Evolutionary conservation across 371 early-diverging fungal species (phyloP), one percentile per base, ranked within the genome.

Genomic region (Blakeslea trispora): DNA sequence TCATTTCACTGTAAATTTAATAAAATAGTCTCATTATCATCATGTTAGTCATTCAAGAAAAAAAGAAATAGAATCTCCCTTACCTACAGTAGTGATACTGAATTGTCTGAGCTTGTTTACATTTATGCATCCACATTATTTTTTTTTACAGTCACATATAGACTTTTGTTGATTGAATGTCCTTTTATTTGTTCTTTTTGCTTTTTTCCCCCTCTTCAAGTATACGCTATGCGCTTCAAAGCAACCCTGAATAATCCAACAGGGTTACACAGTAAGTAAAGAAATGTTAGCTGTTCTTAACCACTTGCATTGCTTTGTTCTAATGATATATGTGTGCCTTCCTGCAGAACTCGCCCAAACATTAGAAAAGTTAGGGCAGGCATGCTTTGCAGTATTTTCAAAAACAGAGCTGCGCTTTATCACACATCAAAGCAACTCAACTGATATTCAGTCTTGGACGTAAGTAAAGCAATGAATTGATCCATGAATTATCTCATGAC

Each of bases 361-460:
- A 3, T 44, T 77, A 21, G 75, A 72, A n/a, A 69, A 66, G 41
- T 22, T 77, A 10, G 73, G 72, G 1, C 55, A 64, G 0, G 53
- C 57, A 13, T 83, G 77, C 53, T 66, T 85, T 45, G 49, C 82
- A 6, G 68, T 64, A 9, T 63, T 87, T 17, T 66, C 72, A 8
- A 64, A 66, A 18, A 73, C 74, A 21, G 39, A 63, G 34, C 45
- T 83, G 14, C 74, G 70, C 31, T 72, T 85, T 52, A 83, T 81
- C 35, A 75, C 73, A 21, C 56, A 76, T 55, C 50, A 63, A 18
- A 74, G 77, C 15, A 45, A 59, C 49, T 58, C 64, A 8, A 56
- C 63, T n/a, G 79, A 78, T 1, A 57, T 82, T 28, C 83, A 83
- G 62, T 77, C 81, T 8, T 84, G 82, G 76, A 75, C 72, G 61